These are phyloP conservation scores for Vaccinium vitisidaea DNA, from an alignment of 148 eudicot genomes.

Conservation along the genomic window DNA sequence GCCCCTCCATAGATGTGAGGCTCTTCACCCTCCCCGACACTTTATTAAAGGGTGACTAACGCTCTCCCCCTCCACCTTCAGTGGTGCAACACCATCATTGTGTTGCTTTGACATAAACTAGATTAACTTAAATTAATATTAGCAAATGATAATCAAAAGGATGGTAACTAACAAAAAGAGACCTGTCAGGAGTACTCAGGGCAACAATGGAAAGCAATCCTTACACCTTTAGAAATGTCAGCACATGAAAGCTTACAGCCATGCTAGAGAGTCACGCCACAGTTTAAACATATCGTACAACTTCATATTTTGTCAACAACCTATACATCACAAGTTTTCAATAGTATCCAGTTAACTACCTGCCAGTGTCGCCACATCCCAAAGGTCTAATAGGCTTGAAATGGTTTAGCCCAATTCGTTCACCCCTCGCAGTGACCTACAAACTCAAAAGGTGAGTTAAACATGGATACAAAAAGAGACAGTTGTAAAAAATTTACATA, in stretches of 20 bases:
- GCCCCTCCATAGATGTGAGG: background rate
- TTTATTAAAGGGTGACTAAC: background rate
- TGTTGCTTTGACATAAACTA: background rate
- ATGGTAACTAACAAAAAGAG: background rate
- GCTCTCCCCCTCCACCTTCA: background rate
- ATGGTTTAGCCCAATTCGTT: constrained; percentile 71
- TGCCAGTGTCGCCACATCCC: constrained; percentile 99
- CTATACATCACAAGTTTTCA: background rate
- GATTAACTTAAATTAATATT: background rate
- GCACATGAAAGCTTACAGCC: background rate
- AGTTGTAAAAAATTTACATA: constrained; percentile 7
- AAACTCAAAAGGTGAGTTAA: constrained; percentile 14
- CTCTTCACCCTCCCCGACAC: background rate
- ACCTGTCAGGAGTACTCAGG: background rate
- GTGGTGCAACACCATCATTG: background rate
- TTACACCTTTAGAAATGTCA: background rate
- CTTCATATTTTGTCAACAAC: background rate
- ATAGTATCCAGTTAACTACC: constrained; percentile 37
- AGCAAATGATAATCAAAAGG: background rate
- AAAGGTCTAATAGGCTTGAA: constrained; percentile 90
- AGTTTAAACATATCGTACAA: background rate
- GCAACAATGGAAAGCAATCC: background rate
- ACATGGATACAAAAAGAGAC: constrained; percentile 1
- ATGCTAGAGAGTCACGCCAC: background rate
- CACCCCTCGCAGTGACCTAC: constrained; percentile 68